Evolutionary conservation across 1,284 basidiomycete species (phyloP).

Genomic region (Malassezia obtusa): DNA sequence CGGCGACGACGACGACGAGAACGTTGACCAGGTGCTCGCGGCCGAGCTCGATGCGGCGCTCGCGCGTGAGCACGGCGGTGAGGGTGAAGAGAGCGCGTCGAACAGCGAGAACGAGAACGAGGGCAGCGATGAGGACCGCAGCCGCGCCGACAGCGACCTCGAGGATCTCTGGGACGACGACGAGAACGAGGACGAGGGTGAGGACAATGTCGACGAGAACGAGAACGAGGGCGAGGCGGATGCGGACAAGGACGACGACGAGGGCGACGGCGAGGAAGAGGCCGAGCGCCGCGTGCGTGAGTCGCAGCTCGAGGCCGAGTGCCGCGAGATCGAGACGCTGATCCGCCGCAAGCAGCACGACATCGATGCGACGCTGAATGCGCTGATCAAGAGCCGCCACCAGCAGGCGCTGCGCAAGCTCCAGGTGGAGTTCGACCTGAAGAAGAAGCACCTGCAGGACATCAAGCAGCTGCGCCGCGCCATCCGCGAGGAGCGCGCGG

Average conservation of each 20-base stretch:
- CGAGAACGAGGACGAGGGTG: slow-evolving; percentile 32
- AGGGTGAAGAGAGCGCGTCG: slow-evolving; percentile 55
- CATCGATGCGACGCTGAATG: slow-evolving; percentile 39
- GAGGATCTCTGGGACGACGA: slow-evolving; percentile 42
- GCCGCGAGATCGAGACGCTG: slow-evolving; percentile 42
- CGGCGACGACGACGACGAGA: slow-evolving; percentile 55
- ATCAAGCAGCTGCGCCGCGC: slow-evolving; percentile 36
- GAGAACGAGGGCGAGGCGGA: slow-evolving; percentile 57
- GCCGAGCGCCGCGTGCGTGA: slow-evolving; percentile 36
- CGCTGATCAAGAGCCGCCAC: slow-evolving; percentile 44
- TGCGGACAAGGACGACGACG: slow-evolving; percentile 21
- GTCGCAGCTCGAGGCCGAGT: slow-evolving; percentile 44
- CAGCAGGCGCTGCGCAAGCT: slow-evolving; percentile 39
- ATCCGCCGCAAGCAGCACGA: slow-evolving; percentile 42
- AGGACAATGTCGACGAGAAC: slow-evolving; percentile 58
- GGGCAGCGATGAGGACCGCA: slow-evolving; percentile 25
- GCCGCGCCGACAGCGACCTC: slow-evolving; percentile 22
- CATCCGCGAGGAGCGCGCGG: slow-evolving; percentile 32
- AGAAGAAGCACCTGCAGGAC: slow-evolving; percentile 37
- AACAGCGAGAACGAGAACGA: slow-evolving; percentile 40
- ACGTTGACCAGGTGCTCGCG: slow-evolving; percentile 52
- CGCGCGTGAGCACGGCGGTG: slow-evolving; percentile 51
- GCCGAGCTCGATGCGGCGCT: slow-evolving; percentile 51
- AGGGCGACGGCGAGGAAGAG: slow-evolving; percentile 43
- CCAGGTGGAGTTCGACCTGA: slow-evolving; percentile 38